These are phyloP conservation scores for Coemansia sp. DNA, from an alignment of 192 early-diverging fungal species.

Conservation along the genomic window DNA sequence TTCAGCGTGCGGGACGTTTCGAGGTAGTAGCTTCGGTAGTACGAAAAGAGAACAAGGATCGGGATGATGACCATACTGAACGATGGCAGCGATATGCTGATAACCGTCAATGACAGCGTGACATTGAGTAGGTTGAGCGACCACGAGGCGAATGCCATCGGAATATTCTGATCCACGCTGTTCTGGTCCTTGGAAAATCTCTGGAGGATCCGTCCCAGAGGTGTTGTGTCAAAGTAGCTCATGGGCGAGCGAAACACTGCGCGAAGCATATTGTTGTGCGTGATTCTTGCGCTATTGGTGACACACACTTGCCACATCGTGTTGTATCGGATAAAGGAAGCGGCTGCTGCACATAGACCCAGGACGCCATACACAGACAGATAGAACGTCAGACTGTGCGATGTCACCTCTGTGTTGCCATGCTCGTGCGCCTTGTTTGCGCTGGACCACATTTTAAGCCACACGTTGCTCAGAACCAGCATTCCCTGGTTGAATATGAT, in stretches of 20 bases:
- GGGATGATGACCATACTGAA: constrained; percentile 58
- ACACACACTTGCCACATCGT: constrained; percentile 79
- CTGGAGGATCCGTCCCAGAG: constrained; percentile 85
- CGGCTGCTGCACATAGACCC: constrained; percentile 54
- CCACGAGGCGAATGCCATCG: constrained; percentile 58
- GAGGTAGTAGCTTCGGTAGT: constrained; percentile 65
- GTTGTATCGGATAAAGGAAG: constrained; percentile 67
- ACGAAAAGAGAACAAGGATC: constrained; percentile 49
- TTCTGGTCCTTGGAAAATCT: constrained; percentile 88
- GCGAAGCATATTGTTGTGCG: constrained; percentile 75
- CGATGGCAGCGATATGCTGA: constrained; percentile 53
- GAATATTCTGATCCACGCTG: constrained; percentile 74
- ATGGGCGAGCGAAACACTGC: constrained; percentile 68
- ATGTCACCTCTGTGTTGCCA: background rate
- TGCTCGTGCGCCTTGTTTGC: constrained; percentile 53
- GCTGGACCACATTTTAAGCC: constrained; percentile 71
- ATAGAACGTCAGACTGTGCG: constrained; percentile 58
- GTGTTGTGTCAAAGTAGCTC: constrained; percentile 72
- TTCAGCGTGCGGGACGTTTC: constrained; percentile 76
- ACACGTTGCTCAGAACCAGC: constrained; percentile 61
- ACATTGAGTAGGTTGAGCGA: constrained; percentile 48
- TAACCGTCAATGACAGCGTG: constrained; percentile 51
- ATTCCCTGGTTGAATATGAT: constrained; percentile 57
- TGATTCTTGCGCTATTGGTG: constrained; percentile 70
- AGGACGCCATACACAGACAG: constrained; percentile 53